Percentiles rank a stretch among this genome's conserved stretches.
Evolutionary conservation across 1,284 basidiomycete species (phyloP).

Genomic region (Trametes hirsuta): DNA sequence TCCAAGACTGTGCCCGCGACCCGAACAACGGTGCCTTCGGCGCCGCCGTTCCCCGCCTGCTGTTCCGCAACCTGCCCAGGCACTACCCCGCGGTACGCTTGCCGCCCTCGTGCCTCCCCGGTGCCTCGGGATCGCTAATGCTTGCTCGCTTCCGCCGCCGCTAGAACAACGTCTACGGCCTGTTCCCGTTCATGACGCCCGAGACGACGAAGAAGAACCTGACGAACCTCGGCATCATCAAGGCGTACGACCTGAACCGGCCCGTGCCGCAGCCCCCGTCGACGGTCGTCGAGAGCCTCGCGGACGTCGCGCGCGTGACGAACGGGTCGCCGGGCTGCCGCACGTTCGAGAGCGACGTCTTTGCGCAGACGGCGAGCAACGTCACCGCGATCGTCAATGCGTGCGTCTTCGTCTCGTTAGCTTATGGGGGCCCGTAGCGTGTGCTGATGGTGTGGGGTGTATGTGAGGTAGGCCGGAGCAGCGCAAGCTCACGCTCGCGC

Average conservation of each 20-base stretch:
- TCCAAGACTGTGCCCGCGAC: slow-evolving; percentile 68
- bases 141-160: slow-evolving; percentile 29
- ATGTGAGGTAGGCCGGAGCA: not conserved
- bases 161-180: slow-evolving; percentile 71
- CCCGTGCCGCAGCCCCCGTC: slow-evolving; percentile 42
- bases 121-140: slow-evolving; percentile 49
- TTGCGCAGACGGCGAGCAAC: slow-evolving; percentile 16
- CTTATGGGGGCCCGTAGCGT: slow-evolving; percentile 26
- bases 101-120: slow-evolving; percentile 54
- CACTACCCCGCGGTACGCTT: slow-evolving; percentile 65
- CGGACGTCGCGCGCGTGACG: slow-evolving; percentile 47
- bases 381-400: slow-evolving; percentile 18
- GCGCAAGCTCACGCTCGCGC: slow-evolving; percentile 22
- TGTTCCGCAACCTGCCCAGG: slow-evolving; percentile 71
- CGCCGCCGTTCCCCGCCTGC: slow-evolving; percentile 71
- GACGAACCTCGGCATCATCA: slow-evolving; percentile 53
- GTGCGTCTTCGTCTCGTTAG: slow-evolving; percentile 12
- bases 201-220: slow-evolving; percentile 62
- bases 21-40: slow-evolving; percentile 70
- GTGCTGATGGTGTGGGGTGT: slow-evolving; percentile 17
- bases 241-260: slow-evolving; percentile 57
- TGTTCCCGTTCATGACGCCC: slow-evolving; percentile 85
- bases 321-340: slow-evolving; percentile 43
- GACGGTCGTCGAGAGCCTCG: slow-evolving; percentile 46
- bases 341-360: slow-evolving; percentile 23